Evolutionary conservation across 768 basidiomycete species (phyloP), one percentile per base, ranked within the genome.

Genomic region (Trametes cinnabarina): DNA sequence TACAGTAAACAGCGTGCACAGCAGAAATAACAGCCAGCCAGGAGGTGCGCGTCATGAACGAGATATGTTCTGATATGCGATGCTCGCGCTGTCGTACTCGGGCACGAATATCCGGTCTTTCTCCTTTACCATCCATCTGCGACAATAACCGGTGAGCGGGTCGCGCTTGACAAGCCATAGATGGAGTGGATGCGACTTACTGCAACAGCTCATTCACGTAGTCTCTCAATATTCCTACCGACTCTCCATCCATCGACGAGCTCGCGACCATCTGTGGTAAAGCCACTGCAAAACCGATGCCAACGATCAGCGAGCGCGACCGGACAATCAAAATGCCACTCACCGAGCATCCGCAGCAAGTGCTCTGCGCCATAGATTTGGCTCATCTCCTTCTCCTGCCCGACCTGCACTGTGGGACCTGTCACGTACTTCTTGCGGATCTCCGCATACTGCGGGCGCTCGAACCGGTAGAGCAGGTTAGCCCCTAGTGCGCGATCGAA

Each of bases 351-450:
- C 50, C 96, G 78, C 60, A 98, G 69, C 3, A 99, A 70, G 73
- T 99, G 97, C 68, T 98, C 96, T 6, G 92, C 94, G 1, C 96
- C 97, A 66, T 98, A 98, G 7, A 98, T 79, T 50, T 82, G 76
- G 68, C 91, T 93, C 88, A 97, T 92, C 66, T 92, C 87, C 70
- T 85, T 88, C 68, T 92, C 91, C 60, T 85, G 77, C 5, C 77
- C 81, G 11, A 87, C 77, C 48, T 80, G 73, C 25, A 91, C 88
- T 48, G 85, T 80, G 47, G 79, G 85, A 1, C 88, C 90, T 7
- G 90, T 92, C 60, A 86, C 83, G 63, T 86, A 91, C 60, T 74
- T 72, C 66, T 87, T 85, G 42, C 90, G 82, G 22, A 92, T 81
- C 47, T 88, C 85, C 5, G 88, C 86, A 61, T 96, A 98, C 71